Evolutionary conservation across 768 basidiomycete genomes (phyloP).

Genomic region (Gymnopilus junonius): DNA sequence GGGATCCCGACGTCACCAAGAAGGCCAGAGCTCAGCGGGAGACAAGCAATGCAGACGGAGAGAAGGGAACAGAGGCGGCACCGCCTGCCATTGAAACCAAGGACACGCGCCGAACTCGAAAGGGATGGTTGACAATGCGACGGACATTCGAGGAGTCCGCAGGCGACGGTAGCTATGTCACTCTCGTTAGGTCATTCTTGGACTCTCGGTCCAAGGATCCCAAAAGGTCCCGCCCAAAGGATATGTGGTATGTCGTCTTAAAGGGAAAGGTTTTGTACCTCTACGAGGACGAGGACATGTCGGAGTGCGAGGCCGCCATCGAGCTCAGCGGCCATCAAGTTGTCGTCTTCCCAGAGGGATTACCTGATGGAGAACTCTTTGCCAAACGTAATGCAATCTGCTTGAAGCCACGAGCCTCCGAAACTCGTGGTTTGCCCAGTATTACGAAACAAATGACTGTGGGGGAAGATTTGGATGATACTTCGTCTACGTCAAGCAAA

Average conservation of each 20-base stretch:
- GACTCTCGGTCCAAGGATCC: slow-evolving; percentile 87
- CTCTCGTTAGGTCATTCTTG: slow-evolving; percentile 78
- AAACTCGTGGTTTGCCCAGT: slow-evolving; percentile 47
- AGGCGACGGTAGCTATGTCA: slow-evolving; percentile 73
- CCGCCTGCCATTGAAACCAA: slow-evolving; percentile 43
- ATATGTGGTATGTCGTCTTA: slow-evolving; percentile 91
- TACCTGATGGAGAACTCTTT: slow-evolving; percentile 88
- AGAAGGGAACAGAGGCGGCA: slow-evolving; percentile 29
- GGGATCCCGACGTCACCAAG: slow-evolving; percentile 53
- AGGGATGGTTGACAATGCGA: slow-evolving; percentile 85
- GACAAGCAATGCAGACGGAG: slow-evolving; percentile 27
- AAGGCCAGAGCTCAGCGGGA: slow-evolving; percentile 37
- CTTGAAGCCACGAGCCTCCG: slow-evolving; percentile 54
- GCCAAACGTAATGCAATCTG: slow-evolving; percentile 90
- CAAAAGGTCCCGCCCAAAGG: slow-evolving; percentile 82
- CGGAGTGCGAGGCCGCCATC: slow-evolving; percentile 90
- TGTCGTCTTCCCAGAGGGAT: slow-evolving; percentile 71
- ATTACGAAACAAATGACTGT: slow-evolving; percentile 57
- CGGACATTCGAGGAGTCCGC: slow-evolving; percentile 73
- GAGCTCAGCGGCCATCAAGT: slow-evolving; percentile 83
- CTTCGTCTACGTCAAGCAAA: slow-evolving; percentile 25
- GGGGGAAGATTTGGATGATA: slow-evolving; percentile 36
- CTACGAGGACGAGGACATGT: slow-evolving; percentile 91
- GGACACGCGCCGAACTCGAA: slow-evolving; percentile 68
- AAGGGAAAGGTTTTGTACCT: slow-evolving; percentile 92